A percentile compares a stretch with the other conserved stretches of the same genome.
phyloP scores from a whole-genome alignment of 1,284 basidiomycete genomes.

The Ustilago hordei region DNA sequence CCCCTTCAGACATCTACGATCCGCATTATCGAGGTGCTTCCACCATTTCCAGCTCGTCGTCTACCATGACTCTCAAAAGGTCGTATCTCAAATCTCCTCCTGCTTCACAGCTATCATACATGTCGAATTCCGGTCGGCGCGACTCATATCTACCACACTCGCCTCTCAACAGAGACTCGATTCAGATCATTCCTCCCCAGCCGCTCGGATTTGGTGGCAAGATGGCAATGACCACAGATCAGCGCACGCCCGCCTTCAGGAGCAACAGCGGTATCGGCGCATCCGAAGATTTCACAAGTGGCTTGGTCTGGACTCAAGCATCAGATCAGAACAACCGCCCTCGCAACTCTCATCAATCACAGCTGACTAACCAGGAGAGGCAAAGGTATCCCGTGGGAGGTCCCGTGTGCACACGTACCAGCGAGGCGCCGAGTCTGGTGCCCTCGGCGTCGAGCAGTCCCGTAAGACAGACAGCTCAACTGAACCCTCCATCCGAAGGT shows the following conservation, averaged over 20 bases:
- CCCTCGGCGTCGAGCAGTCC: conserved; percentile 24
- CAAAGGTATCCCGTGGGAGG: conserved; percentile 34
- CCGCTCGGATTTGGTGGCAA: conserved; percentile 61
- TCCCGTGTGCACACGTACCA: conserved; percentile 28
- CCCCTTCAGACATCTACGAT: conserved; percentile 43
- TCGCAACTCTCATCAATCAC: conserved; percentile 11
- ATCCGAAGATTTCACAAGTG: conserved; percentile 50
- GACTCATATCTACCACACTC: conserved; percentile 62
- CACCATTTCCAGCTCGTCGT: conserved; percentile 46
- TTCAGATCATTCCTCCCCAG: conserved; percentile 62
- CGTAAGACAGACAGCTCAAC: neutral
- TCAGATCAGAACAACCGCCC: conserved; percentile 1
- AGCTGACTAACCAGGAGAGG: conserved; percentile 24
- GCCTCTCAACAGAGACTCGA: conserved; percentile 57
- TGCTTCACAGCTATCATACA: conserved; percentile 37
- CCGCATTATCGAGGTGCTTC: conserved; percentile 29
- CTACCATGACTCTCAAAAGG: conserved; percentile 57
- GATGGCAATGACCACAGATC: conserved; percentile 57
- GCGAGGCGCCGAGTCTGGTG: conserved; percentile 22
- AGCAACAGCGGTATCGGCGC: conserved; percentile 51
- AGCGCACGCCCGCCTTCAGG: conserved; percentile 61
- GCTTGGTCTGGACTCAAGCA: conserved; percentile 48
- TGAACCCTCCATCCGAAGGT: neutral
- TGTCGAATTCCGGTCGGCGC: conserved; percentile 27
- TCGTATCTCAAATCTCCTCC: conserved; percentile 48